Evolutionary conservation across 83 land plant species (phyloP).

Genomic region (Picea abies): DNA sequence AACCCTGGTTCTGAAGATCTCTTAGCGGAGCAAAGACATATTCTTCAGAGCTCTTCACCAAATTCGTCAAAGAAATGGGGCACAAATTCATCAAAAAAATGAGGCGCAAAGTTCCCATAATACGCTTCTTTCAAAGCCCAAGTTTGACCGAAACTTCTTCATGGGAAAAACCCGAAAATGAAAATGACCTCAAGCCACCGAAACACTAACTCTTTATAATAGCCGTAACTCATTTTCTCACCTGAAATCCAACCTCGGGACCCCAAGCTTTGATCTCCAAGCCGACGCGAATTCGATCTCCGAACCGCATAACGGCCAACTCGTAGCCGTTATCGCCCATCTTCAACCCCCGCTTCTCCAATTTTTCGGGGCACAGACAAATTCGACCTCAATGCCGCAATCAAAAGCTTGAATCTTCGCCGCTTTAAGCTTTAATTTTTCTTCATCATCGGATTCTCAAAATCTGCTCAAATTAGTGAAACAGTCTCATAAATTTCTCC

Average conservation of each 20-base stretch:
- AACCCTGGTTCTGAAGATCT: neutral
- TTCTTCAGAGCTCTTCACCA: neutral
- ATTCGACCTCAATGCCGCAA: neutral
- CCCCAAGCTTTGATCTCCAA: neutral
- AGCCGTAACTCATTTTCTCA: neutral
- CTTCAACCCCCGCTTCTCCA: neutral
- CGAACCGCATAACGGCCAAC: too few relatives aligned
- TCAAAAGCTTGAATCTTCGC: neutral
- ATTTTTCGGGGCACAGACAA: neutral
- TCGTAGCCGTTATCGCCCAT: neutral
- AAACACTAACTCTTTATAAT: neutral
- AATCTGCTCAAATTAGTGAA: too few relatives aligned
- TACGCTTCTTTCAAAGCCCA: neutral
- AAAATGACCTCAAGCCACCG: neutral
- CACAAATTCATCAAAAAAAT: slow-evolving; percentile 1
- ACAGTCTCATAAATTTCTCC: neutral
- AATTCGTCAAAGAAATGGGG: slow-evolving; percentile 6
- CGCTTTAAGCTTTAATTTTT: too few relatives aligned
- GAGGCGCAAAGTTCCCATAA: slow-evolving; percentile 13
- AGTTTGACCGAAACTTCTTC: neutral
- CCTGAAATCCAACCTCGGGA: neutral
- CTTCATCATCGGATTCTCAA: neutral
- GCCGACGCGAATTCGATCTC: neutral
- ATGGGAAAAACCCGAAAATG: neutral
- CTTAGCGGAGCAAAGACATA: neutral